Evolutionary conservation across 345 rosid genomes (phyloP).

Genomic region (Syzygium aromaticum): DNA sequence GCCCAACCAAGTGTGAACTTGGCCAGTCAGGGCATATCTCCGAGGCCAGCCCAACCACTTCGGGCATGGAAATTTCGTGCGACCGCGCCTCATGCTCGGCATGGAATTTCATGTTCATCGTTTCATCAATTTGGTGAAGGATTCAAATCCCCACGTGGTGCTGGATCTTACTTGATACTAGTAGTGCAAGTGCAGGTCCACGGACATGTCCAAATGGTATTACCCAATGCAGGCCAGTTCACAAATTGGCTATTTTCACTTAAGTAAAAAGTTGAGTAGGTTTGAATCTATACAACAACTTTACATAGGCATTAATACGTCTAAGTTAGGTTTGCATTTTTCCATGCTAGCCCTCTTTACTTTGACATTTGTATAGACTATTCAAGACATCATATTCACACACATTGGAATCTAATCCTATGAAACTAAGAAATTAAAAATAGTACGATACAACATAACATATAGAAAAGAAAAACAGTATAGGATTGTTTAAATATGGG

Average conservation of each 20-base stretch:
- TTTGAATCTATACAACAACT: fast-evolving
- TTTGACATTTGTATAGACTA: background rate
- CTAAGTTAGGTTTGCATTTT: background rate
- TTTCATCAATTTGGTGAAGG: fast-evolving
- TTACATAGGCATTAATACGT: fast-evolving
- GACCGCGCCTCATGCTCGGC: background rate
- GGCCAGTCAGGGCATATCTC: background rate
- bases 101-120: fast-evolving
- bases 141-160: background rate
- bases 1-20: background rate
- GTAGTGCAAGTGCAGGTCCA: background rate
- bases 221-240: fast-evolving
- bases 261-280: fast-evolving
- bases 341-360: background rate
- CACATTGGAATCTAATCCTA: background rate
- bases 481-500: background rate
- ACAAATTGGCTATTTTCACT: fast-evolving
- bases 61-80: background rate
- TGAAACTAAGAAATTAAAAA: background rate
- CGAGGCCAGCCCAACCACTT: background rate
- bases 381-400: background rate
- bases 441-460: background rate
- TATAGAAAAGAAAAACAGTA: background rate
- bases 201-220: background rate
- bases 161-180: fast-evolving